Conservation (phyloP, 805 yeast species). For the Brettanomyces naardenensis region DNA sequence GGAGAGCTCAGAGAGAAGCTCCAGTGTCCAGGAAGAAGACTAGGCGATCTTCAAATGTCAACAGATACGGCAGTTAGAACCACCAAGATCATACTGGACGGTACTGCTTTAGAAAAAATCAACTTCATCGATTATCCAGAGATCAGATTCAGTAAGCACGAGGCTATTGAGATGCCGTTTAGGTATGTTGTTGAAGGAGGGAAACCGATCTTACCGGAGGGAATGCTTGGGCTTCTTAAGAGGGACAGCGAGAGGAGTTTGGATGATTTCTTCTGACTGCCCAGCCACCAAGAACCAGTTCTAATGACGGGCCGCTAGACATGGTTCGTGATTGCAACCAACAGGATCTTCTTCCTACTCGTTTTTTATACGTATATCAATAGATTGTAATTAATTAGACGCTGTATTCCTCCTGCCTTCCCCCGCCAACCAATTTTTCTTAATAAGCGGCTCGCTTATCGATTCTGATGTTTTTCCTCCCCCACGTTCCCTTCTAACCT, state of each 20-base stretch:
- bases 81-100: conserved; percentile 70
- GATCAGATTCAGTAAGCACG: conserved; percentile 77
- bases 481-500: too few species aligned
- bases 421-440: too few species aligned
- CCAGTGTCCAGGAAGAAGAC: conserved; percentile 80
- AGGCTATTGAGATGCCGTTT: conserved; percentile 97
- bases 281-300: too few species aligned
- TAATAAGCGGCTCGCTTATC: too few species aligned
- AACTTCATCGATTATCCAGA: conserved; percentile 91
- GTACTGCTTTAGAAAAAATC: conserved; percentile 58
- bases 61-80: conserved; percentile 96
- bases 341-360: too few species aligned
- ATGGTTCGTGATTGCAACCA: too few species aligned
- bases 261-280: conserved; percentile 52
- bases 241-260: conserved; percentile 78
- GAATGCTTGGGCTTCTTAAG: conserved; percentile 82
- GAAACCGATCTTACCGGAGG: conserved; percentile 81
- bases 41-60: conserved; percentile 90
- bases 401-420: too few species aligned
- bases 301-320: too few species aligned
- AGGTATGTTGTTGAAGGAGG: conserved; percentile 65
- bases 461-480: too few species aligned
- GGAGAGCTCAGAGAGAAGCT: conserved; percentile 75
- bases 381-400: too few species aligned
- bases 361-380: too few species aligned